Conservation (phyloP, 106 monocot genomes). For the Chionographis japonica region DNA sequence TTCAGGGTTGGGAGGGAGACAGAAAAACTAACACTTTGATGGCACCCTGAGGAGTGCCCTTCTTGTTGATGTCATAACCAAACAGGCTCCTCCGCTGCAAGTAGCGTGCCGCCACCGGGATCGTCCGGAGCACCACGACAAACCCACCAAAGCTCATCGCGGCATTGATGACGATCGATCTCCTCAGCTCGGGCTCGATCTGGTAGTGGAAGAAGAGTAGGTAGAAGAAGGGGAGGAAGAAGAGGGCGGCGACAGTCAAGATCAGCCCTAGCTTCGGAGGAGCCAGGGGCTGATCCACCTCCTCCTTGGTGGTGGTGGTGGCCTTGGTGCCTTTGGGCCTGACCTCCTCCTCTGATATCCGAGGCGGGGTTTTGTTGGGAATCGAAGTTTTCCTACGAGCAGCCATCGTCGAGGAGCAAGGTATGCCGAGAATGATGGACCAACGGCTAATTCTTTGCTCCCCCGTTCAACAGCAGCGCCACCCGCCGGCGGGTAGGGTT, state of each 20-base stretch:
- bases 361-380: too few species aligned
- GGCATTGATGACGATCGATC: conserved; percentile 56
- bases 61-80: conserved; percentile 95
- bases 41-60: conserved; percentile 63
- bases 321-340: too few species aligned
- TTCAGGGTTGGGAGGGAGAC: too few species aligned
- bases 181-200: conserved; percentile 52
- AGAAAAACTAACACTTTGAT: conserved; percentile 86
- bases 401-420: too few species aligned
- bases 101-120: conserved; percentile 82
- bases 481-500: too few species aligned
- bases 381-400: too few species aligned
- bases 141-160: conserved; percentile 83
- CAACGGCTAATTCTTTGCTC: too few species aligned
- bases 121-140: conserved; percentile 35
- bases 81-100: conserved; percentile 64
- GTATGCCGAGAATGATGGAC: too few species aligned
- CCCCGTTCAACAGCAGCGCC: too few species aligned
- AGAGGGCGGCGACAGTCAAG: conserved; percentile 19
- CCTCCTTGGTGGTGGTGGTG: too few species aligned
- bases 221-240: conserved; percentile 64
- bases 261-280: conserved; percentile 63
- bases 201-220: conserved; percentile 55
- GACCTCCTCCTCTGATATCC: too few species aligned
- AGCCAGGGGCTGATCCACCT: conserved; percentile 25